Evolutionary conservation across 2,329 filamentous ascomycete species (phyloP), one percentile per base, ranked within the genome.

Genomic region (Pseudogymnoascus sp.): DNA sequence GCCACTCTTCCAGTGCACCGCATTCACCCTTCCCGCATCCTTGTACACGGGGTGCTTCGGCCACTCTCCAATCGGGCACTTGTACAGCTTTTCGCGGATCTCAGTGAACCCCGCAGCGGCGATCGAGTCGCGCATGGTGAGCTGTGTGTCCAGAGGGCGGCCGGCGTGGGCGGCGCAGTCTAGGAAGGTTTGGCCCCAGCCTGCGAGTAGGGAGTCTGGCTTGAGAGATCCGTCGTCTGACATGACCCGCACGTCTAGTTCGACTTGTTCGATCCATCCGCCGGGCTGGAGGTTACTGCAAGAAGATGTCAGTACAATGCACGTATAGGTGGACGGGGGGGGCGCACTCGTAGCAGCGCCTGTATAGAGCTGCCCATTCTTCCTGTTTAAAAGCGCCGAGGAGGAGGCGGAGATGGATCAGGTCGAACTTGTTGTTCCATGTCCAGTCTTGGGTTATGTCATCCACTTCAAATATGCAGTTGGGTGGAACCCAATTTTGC

Each of bases 361-460:
- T 60, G 33, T 70, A 70, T 19, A 68, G 53, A 15, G 29, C 13
- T 21, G 56, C 59, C 65, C 63, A 67, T 61, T 67, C 66, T 9
- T 62, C 44, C 1, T 38, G 62, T 3, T 61, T 67, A 50, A 70
- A 69, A 9, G 69, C 66, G 29, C 63, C 63, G 29, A 59, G 26
- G 13, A 64, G 40, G n/a, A 42, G 13, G 10, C 63, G 60, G 35
- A 40, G 66, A 65, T 59, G 69, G 64, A 83, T 77, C 64, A 77
- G 78, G 67, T 82, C 79, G 67, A 82, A 82, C 65, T 79, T 72
- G 1, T 74, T 70, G 65, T 77, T 78, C 1, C 33, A 62, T n/a
- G 78, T 72, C 81, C 81, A 83, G 6, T 76, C 72, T 62, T 78
- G 65, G 21, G 67, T 63, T 15, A 66, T 63, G 31, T 68, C 68